Base-by-base conservation (phyloP, 2,329 filamentous ascomycete species). In the Bipolaris sorokiniana region DNA sequence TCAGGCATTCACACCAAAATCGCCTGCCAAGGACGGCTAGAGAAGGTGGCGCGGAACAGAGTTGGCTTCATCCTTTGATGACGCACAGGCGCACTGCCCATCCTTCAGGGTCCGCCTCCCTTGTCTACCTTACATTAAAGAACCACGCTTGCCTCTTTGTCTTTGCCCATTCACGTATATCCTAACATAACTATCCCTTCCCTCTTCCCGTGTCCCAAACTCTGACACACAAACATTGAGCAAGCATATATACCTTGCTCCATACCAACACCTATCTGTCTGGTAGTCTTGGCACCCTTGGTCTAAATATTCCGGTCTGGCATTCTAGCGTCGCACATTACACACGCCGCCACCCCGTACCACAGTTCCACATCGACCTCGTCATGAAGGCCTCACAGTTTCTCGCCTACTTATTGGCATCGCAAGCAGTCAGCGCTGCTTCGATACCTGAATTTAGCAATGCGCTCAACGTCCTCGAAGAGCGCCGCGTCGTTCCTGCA, bases 401-500 rank as follows among this genome's bases (percentile, higher is more conserved):
- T 20, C 50, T 74, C 49, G 57, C 73, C 15, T 69, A 58, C 45
- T 7, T 68, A 47, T 55, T 71, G 33, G 65, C 61, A 46, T 61
- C 60, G 58, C 67, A 69, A 45, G 51, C 58, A 46, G 55, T 65
- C 47, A 67, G 59, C 38, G 68, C 67, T 18, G 65, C 62, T 11
- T 74, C 72, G 7, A 57, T 76, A 53, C 68, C 71, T 15, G 65
- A 73, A 34, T 28, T 56, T 20, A 59, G 70, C 37, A 62, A 68
- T 51, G 68, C 70, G 10, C 53, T 75, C 44, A 59, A 56, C 18
- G 22, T 67, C 1, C 62, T 69, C 26, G 62, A 65, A 31, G 64
- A 60, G 7, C 67, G 63, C 28, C 48, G 61, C 52, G 31, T 60
- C 54, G 36, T 58, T 36, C 40, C 56, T 48, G 26, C 57, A 36